These are phyloP conservation scores for Podospora sp. DNA, from an alignment of 495 filamentous ascomycete genomes.

Conservation along the genomic window DNA sequence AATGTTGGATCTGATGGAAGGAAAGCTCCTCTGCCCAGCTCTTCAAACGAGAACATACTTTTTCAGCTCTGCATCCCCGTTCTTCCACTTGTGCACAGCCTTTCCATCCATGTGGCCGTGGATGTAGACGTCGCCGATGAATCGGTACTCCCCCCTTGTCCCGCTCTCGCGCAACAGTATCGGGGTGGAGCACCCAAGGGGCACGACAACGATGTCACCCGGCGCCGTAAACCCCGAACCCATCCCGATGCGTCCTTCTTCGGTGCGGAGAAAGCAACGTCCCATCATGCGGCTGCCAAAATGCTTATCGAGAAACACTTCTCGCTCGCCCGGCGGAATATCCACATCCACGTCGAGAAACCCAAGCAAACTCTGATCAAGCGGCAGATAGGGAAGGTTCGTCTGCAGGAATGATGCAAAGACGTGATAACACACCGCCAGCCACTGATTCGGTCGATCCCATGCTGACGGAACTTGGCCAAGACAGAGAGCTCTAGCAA, in stretches of 20 bases:
- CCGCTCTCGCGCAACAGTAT: background rate
- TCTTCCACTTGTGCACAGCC: background rate
- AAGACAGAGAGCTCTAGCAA: background rate
- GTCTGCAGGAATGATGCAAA: background rate
- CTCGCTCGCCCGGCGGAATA: background rate
- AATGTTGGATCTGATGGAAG: too few species aligned
- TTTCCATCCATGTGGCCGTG: constrained; percentile 1
- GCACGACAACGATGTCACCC: background rate
- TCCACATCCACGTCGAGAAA: background rate
- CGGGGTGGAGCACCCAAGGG: constrained; percentile 1
- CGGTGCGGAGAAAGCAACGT: constrained; percentile 1
- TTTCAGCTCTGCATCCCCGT: background rate
- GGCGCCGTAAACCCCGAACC: background rate
- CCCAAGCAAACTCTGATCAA: background rate
- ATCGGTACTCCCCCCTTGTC: background rate
- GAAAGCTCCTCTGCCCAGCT: background rate
- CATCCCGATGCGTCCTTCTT: background rate
- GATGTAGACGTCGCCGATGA: constrained; percentile 3
- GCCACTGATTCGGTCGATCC: background rate
- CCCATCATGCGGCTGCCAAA: background rate
- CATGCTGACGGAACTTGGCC: background rate
- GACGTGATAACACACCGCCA: background rate
- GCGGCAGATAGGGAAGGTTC: background rate
- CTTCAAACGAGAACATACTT: constrained; percentile 12
- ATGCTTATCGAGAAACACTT: background rate